Evolutionary conservation across 2,329 filamentous ascomycete species (phyloP).

Genomic region (Hymenoscyphus infarciens): DNA sequence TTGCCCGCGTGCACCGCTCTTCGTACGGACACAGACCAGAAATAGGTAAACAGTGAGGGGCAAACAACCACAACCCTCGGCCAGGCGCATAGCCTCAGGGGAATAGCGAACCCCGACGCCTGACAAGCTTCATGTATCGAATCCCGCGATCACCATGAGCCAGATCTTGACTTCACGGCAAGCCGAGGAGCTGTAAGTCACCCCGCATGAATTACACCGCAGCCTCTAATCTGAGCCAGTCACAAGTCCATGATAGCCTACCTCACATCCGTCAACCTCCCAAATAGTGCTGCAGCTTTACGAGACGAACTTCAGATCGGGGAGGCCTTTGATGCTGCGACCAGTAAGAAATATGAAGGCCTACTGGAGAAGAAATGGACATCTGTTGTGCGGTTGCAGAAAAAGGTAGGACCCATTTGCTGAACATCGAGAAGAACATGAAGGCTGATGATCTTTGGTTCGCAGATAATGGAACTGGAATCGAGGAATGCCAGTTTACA

Average conservation of each 20-base stretch:
- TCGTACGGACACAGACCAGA: slow-evolving; percentile 3
- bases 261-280: slow-evolving; percentile 68
- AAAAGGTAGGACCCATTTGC: slow-evolving; percentile 62
- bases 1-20: background rate
- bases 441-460: slow-evolving; percentile 20
- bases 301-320: slow-evolving; percentile 73
- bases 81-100: slow-evolving; percentile 26
- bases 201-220: slow-evolving; percentile 15
- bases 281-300: slow-evolving; percentile 65
- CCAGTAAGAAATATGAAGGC: slow-evolving; percentile 90
- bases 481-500: slow-evolving; percentile 69
- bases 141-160: slow-evolving; percentile 54
- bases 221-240: slow-evolving; percentile 45
- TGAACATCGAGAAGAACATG: background rate
- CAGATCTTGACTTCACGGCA: slow-evolving; percentile 73
- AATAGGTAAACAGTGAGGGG: slow-evolving; percentile 12
- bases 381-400: slow-evolving; percentile 87
- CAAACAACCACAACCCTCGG: slow-evolving; percentile 10
- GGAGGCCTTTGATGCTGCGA: slow-evolving; percentile 69
- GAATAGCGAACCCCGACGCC: slow-evolving; percentile 14
- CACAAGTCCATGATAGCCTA: slow-evolving; percentile 95
- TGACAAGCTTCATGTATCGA: slow-evolving; percentile 30
- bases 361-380: slow-evolving; percentile 98
- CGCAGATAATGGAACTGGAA: slow-evolving; percentile 89
- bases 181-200: slow-evolving; percentile 80